phyloP scores from a whole-genome alignment of 106 monocot genomes.

The Dioscorea zingiberensis region DNA sequence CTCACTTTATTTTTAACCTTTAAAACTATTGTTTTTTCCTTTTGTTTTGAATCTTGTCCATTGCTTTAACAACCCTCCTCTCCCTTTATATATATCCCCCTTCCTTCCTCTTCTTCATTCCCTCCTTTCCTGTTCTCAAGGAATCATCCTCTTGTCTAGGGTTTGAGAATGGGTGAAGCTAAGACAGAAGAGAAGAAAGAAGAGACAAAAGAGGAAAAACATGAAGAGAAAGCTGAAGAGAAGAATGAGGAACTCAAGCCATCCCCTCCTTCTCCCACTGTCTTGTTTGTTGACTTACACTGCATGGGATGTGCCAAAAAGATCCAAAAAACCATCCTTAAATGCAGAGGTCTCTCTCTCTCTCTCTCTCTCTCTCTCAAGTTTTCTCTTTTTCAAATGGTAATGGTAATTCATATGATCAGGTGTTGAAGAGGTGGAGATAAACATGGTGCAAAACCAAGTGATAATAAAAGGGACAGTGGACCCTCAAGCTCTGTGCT shows the following conservation, averaged over 20 bases:
- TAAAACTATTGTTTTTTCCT: too few species aligned
- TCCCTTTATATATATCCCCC: too few species aligned
- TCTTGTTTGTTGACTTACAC: constrained; percentile 61
- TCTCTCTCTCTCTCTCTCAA: constrained; percentile 2
- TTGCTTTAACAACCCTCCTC: too few species aligned
- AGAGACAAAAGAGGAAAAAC: not conserved
- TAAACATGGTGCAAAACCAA: constrained; percentile 59
- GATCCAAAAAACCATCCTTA: constrained; percentile 44
- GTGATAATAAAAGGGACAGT: constrained; percentile 70
- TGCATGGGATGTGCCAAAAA: constrained; percentile 71
- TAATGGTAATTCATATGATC: not conserved
- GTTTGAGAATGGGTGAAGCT: constrained; percentile 27
- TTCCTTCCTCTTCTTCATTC: too few species aligned
- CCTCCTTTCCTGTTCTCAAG: too few species aligned
- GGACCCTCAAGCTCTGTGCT: constrained; percentile 63
- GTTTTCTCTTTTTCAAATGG: too few species aligned
- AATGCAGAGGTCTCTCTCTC: constrained; percentile 41
- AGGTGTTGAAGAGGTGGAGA: constrained; percentile 82
- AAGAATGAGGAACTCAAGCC: constrained; percentile 37
- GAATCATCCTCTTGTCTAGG: not conserved
- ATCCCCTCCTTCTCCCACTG: constrained; percentile 40
- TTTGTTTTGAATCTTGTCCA: too few species aligned
- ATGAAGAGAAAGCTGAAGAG: not conserved
- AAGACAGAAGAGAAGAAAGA: constrained; percentile 31
- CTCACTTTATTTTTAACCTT: too few species aligned